Conservation (phyloP, 257 asterid genomes). For the Cynanchum wilfordii region DNA sequence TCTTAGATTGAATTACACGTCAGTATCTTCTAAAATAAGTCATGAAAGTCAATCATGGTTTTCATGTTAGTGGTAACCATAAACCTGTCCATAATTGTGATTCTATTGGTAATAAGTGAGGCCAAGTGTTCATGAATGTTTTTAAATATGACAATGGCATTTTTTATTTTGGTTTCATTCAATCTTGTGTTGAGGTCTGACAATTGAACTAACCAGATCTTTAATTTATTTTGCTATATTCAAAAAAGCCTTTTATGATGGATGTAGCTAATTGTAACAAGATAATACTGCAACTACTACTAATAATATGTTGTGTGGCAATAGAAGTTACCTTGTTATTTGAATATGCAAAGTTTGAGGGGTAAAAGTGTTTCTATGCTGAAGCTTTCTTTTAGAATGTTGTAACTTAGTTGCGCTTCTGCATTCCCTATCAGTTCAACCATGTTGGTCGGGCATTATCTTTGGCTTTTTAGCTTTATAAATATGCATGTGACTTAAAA, state of each 20-base stretch:
- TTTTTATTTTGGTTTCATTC: too few species aligned
- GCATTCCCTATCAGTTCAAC: background rate
- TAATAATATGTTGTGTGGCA: background rate
- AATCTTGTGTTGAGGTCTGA: too few species aligned
- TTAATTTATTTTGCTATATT: too few species aligned
- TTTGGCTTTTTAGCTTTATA: background rate
- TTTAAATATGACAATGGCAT: too few species aligned
- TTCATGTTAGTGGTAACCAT: too few species aligned
- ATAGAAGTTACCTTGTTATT: background rate
- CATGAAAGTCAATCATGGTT: too few species aligned
- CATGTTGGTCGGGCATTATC: background rate
- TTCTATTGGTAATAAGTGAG: background rate
- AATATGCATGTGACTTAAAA: background rate
- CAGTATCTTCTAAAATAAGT: background rate
- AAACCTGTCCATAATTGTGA: background rate
- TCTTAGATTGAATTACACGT: background rate
- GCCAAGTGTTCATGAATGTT: too few species aligned
- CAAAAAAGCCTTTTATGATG: too few species aligned
- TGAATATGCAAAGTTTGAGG: background rate
- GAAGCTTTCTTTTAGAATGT: background rate
- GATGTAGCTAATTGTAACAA: background rate
- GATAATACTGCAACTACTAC: background rate
- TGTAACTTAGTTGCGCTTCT: background rate
- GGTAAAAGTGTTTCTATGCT: background rate
- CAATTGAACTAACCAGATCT: too few species aligned